Base-by-base conservation (phyloP, 2,329 filamentous ascomycete species). In the Chalaropsis thielavioides region DNA sequence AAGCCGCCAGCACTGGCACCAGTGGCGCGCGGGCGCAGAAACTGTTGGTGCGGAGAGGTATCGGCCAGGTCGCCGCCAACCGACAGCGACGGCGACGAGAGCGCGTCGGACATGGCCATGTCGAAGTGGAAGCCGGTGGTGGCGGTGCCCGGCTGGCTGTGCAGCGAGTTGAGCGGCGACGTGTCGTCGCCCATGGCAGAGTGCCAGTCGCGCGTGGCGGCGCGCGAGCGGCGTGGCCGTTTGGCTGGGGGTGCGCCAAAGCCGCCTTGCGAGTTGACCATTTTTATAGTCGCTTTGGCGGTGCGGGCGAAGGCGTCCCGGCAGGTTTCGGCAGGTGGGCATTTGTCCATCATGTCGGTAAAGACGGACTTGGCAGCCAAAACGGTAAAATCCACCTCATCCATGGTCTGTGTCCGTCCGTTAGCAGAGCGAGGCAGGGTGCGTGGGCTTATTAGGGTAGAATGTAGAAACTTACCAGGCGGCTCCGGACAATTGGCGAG, bases 331-430 rank as follows among this genome's bases (percentile, higher is more conserved):
- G 92, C 92, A 0, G 92, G 92, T 0, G 92, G 92, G 70, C 94
- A 97, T 74, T 96, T 96, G 69, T 95, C 89, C 69, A 95, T 92
- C 68, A 97, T 80, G 72, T 96, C 94, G 4, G 85, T 87, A 54
- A 97, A 85, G 8, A 97, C 91, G 1, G 92, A 96, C 61, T 90
- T 96, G 24, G 92, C 92, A 8, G 92, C 90, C 61, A 96, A 80
- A 8, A 97, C 89, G 0, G 92, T 97, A 71, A 96, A 96, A 73
- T 97, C 92, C n/a, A 97, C 91, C 73, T 97, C 92, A 71, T 97
- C 92, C 77, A 96, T 88, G 7, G 88, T 89, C 83, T 86, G n/a
- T n/a, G n/a, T 65, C 3, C 3, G 31, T 31, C 59, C n/a, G 66
- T 77, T 70, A 77, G 72, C 38, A 51, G 11, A 17, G 8, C 56